A percentile compares a stretch with the other conserved stretches of the same genome.
These are phyloP conservation scores for Penicillium sp. DNA, from an alignment of 2,329 filamentous ascomycete species.

Conservation along the genomic window DNA sequence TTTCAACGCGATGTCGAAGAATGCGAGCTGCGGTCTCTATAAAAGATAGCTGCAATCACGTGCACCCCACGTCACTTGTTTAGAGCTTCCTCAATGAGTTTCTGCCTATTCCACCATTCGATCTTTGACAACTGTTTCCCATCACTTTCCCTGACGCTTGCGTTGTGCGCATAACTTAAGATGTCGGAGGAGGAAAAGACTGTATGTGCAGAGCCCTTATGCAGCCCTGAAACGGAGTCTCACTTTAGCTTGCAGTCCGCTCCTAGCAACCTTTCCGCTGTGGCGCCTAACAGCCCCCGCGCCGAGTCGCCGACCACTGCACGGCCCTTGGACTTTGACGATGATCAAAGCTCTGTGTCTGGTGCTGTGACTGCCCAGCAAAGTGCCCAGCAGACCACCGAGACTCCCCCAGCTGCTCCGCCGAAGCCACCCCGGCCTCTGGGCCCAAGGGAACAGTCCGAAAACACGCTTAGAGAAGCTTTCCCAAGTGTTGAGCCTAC, in stretches of 20 bases:
- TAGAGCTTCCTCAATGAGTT: slow-evolving; percentile 21
- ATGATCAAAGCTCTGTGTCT: slow-evolving; percentile 41
- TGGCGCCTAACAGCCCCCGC: slow-evolving; percentile 30
- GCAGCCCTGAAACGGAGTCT: slow-evolving; percentile 16
- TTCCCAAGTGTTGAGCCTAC: slow-evolving; percentile 76
- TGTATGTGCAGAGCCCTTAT: slow-evolving; percentile 22
- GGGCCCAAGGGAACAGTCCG: slow-evolving; percentile 76
- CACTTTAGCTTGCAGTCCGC: slow-evolving; percentile 26
- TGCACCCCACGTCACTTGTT: slow-evolving; percentile 25
- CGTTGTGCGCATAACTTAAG: slow-evolving; percentile 1
- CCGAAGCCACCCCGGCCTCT: slow-evolving; percentile 80
- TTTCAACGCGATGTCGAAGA: slow-evolving; percentile 4
- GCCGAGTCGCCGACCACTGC: slow-evolving; percentile 54
- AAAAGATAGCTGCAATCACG: slow-evolving; percentile 22
- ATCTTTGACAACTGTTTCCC: slow-evolving; percentile 3
- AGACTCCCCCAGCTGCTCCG: slow-evolving; percentile 56
- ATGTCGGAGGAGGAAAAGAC: slow-evolving; percentile 39
- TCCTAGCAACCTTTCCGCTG: slow-evolving; percentile 34
- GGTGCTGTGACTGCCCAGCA: slow-evolving; percentile 12
- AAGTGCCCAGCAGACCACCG: slow-evolving; percentile 25
- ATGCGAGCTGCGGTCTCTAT: slow-evolving; percentile 12
- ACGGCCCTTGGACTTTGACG: slow-evolving; percentile 54
- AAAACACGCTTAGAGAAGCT: slow-evolving; percentile 84
- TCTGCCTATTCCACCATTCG: slow-evolving; percentile 15
- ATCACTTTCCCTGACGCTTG: background rate